Evolutionary conservation across 257 asterid genomes (phyloP).

Genomic region (Solanum chaucha): DNA sequence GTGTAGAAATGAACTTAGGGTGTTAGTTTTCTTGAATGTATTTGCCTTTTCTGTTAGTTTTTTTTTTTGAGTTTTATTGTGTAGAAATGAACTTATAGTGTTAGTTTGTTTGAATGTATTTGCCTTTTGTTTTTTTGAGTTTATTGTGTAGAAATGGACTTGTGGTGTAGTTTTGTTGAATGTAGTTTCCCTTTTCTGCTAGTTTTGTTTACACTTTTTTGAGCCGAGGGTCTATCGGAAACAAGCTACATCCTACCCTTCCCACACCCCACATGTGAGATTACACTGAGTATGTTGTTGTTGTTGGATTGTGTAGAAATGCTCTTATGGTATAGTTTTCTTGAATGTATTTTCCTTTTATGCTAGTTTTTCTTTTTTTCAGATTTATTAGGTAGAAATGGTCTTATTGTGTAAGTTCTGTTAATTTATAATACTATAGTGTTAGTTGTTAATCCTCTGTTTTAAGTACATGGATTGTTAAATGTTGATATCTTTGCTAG

Average conservation of each 20-base stretch:
- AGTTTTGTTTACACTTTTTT: not conserved
- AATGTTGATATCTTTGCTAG: not conserved
- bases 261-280: not conserved
- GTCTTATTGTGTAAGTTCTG: not conserved
- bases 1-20: not conserved
- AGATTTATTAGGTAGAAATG: not conserved
- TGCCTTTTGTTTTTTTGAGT: not conserved
- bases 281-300: not conserved
- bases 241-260: not conserved
- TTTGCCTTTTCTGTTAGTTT: too few relatives aligned
- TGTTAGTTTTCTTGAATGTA: not conserved
- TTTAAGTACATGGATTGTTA: not conserved
- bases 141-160: not conserved
- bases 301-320: not conserved
- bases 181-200: not conserved
- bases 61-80: not conserved
- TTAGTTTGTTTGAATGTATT: not conserved
- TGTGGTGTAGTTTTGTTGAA: not conserved
- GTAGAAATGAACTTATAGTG: not conserved
- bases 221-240: not conserved
- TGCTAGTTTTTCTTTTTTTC: not conserved
- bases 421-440: not conserved
- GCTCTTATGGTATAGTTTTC: not conserved
- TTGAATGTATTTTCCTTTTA: not conserved
- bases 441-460: not conserved